Conservation (phyloP, 257 asterid genomes). For the Scutellaria minor region DNA sequence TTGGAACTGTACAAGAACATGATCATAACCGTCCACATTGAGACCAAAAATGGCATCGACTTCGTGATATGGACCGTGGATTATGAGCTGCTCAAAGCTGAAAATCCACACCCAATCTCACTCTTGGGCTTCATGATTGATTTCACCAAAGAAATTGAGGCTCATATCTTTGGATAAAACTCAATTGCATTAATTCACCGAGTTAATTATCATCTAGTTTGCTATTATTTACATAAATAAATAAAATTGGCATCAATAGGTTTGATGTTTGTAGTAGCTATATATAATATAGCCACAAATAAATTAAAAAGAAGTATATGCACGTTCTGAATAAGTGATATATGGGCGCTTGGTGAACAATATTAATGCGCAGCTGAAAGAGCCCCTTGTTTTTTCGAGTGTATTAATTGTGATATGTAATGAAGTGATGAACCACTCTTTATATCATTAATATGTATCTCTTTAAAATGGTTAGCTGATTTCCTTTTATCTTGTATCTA, state of each 20-base stretch:
- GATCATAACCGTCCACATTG: constrained; percentile 35
- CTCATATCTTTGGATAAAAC: constrained; percentile 31
- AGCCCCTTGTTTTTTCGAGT: too few relatives aligned
- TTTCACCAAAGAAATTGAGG: constrained; percentile 37
- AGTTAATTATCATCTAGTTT: background rate
- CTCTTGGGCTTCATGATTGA: constrained; percentile 36
- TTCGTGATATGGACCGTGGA: constrained; percentile 45
- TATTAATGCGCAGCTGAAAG: too few relatives aligned
- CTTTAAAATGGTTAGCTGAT: too few relatives aligned
- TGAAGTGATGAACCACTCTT: too few relatives aligned
- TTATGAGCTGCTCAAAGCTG: constrained; percentile 38
- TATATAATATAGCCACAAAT: too few relatives aligned
- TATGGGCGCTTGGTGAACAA: too few relatives aligned
- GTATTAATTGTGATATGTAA: too few relatives aligned
- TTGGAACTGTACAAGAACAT: constrained; percentile 14
- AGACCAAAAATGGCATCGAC: constrained; percentile 35
- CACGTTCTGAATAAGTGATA: too few relatives aligned
- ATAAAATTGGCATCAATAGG: background rate
- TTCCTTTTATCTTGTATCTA: too few relatives aligned
- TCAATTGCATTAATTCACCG: background rate
- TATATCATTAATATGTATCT: too few relatives aligned
- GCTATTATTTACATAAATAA: background rate
- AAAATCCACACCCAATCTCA: constrained; percentile 29
- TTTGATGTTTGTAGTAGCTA: too few relatives aligned
- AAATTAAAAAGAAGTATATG: too few relatives aligned